Percentiles rank a stretch among this genome's conserved stretches.
Conservation (phyloP, 768 basidiomycete species). For the Suillus subluteus region DNA sequence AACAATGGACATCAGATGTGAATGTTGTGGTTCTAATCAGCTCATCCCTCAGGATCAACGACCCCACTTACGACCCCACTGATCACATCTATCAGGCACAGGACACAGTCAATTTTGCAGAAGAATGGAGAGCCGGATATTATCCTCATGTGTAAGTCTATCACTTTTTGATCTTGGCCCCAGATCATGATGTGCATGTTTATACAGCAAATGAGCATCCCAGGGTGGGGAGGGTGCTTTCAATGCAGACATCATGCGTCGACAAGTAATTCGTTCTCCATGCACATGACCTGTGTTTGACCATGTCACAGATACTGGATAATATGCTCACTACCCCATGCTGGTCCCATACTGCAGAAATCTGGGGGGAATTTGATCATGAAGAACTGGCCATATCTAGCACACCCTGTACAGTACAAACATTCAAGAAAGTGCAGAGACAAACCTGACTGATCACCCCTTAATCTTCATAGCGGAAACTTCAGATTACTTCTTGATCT, state of each 20-base stretch:
- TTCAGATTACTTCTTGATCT: conserved; percentile 62
- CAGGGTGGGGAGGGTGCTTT: conserved; percentile 48
- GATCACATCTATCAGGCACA: conserved; percentile 16
- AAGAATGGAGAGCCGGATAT: conserved; percentile 62
- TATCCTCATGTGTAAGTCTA: conserved; percentile 25
- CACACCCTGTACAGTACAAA: conserved; percentile 56
- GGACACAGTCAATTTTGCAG: conserved; percentile 44
- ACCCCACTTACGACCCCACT: no score
- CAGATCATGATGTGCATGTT: neutral
- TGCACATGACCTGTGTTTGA: neutral
- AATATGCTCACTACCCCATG: conserved; percentile 49
- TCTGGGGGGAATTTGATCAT: conserved; percentile 49
- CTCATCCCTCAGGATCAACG: no score
- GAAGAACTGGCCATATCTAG: conserved; percentile 56
- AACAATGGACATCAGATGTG: no score
- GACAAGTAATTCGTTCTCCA: conserved; percentile 41
- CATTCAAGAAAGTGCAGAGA: no score
- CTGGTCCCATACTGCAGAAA: conserved; percentile 53
- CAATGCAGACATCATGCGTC: conserved; percentile 60
- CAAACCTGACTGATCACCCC: neutral
- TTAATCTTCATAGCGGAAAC: conserved; percentile 51
- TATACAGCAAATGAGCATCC: conserved; percentile 48
- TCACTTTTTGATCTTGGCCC: neutral
- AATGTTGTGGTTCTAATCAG: no score
- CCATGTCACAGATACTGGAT: conserved; percentile 53